Evolutionary conservation across 2,329 filamentous ascomycete genomes (phyloP), one percentile per base, ranked within the genome.

Genomic region (Huntiella omanensis): DNA sequence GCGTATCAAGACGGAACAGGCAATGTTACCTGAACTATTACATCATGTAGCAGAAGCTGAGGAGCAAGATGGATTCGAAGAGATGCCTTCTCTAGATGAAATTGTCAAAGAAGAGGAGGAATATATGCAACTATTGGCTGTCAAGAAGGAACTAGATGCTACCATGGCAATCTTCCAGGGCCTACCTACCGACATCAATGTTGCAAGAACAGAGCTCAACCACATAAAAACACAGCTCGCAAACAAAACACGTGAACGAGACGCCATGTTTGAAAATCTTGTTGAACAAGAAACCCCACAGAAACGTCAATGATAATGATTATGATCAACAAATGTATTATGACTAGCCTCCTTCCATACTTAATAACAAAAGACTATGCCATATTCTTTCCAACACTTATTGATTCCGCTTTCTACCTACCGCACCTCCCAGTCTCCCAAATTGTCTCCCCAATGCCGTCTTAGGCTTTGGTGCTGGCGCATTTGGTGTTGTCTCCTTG

Each of bases 181-280:
- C 5, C 60, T 94, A 50, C 82, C 86, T 1, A 77, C 76, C 4
- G 77, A 93, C 55, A 62, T 72, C 6, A 70, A 77, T 41, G 68
- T 73, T 40, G 85, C 85, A 33, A 71, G 78, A 53, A 62, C 66
- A n/a, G 77, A 83, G 57, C 67, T 94, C 22, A 80, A 82, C 52
- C 64, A 68, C 28, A 61, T 86, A 38, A 72, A 81, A 50, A 62
- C 64, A 2, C 75, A 85, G 55, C 63, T 93, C 40, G 67, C 70
- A 35, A 62, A 63, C 7, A 61, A 84, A 44, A 77, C 70, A 22
- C 67, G 67, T 52, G 68, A 69, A 53, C 71, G 86, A 46, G 84
- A 94, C 58, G 68, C 64, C 28, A 66, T 84, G 46, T 92, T 93
- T 57, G 84, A 88, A 57, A 71, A 69, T 2, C 58, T 91, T 40